phyloP scores from a whole-genome alignment of 2,329 filamentous ascomycete species.

The Monilinia laxa region DNA sequence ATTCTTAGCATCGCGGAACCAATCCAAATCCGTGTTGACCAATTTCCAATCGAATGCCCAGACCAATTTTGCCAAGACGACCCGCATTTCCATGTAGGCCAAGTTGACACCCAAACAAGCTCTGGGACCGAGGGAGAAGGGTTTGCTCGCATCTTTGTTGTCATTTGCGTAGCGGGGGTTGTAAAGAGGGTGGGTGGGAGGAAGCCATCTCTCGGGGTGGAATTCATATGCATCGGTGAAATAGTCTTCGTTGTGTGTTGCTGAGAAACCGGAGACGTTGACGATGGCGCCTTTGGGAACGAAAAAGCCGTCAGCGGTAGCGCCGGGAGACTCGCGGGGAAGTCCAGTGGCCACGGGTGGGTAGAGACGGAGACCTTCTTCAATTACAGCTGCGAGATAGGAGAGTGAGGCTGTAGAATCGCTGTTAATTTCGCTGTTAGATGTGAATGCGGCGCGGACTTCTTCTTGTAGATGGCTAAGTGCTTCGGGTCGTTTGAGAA shows the following conservation, averaged over 20 bases:
- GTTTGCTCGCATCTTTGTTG: conserved; percentile 15
- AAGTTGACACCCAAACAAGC: conserved; percentile 16
- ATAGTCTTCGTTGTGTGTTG: conserved; percentile 6
- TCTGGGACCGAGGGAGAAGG: conserved; percentile 11
- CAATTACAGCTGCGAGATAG: conserved; percentile 20
- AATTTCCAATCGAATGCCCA: conserved; percentile 21
- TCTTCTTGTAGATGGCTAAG: conserved; percentile 3
- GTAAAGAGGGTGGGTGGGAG: conserved; percentile 4
- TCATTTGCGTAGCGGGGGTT: conserved; percentile 14
- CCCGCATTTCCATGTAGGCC: conserved; percentile 20
- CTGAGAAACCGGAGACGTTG: conserved; percentile 3
- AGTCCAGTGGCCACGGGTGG: conserved; percentile 16
- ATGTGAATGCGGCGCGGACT: background rate
- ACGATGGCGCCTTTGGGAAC: conserved; percentile 7
- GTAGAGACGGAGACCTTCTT: conserved; percentile 23
- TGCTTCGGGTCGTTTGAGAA: conserved; percentile 13
- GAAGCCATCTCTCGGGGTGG: conserved; percentile 20
- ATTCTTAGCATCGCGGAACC: conserved; percentile 15
- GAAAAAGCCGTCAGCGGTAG: conserved; percentile 6
- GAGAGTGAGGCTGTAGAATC: conserved; percentile 12
- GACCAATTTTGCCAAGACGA: conserved; percentile 17
- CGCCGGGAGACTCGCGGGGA: conserved; percentile 16
- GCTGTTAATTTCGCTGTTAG: background rate
- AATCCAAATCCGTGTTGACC: conserved; percentile 5
- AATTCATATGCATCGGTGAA: conserved; percentile 10